Base-by-base conservation (phyloP, 2,329 filamentous ascomycete species). In the Xylariaceae sp. region DNA sequence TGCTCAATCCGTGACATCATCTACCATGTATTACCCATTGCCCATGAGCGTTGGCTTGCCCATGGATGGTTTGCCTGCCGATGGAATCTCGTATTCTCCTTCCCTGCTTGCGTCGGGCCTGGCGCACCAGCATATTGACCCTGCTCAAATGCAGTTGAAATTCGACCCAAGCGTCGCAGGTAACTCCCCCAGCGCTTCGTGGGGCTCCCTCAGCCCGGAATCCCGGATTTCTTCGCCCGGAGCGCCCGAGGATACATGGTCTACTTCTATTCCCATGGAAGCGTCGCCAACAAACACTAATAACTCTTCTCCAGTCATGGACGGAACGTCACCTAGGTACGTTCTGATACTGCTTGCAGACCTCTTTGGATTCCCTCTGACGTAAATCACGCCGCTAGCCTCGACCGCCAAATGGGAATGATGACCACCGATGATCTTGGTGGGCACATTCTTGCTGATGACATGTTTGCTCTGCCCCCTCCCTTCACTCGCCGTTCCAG, bases 241-340 rank as follows among this genome's bases (percentile, higher is more conserved):
- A 41, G 56, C 70, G 33, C 76, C 75, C 49, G 80, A 83, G 58
- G 80, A 82, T 57, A 61, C 74, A 29, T 83, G 80, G 73, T 72
- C 72, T 26, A 39, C 53, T 30, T 54, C 55, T 27, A 66, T 69
- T 30, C 72, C 69, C 15, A 60, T 74, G 54, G 74, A 69, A 30
- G 65, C 72, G 20, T 79, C 77, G 20, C 76, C 77, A 15, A 66
- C 73, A n/a, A 74, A 75, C 49, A 76, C 72, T 66, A 73, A 73
- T 58, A 73, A 75, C 64, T 81, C 79, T 53, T 79, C 79, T 27
- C 78, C 79, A 55, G 72, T 75, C 46, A 73, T 81, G 57, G 69
- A 73, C 57, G 77, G 76, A 67, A 77, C 78, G 58, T 81, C 79
- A 49, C 79, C 80, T 48, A 81, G 77, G 80, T 82, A 81, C 67